Evolutionary conservation across 805 yeast species (phyloP).

Genomic region (Starmerella tilneyi): DNA sequence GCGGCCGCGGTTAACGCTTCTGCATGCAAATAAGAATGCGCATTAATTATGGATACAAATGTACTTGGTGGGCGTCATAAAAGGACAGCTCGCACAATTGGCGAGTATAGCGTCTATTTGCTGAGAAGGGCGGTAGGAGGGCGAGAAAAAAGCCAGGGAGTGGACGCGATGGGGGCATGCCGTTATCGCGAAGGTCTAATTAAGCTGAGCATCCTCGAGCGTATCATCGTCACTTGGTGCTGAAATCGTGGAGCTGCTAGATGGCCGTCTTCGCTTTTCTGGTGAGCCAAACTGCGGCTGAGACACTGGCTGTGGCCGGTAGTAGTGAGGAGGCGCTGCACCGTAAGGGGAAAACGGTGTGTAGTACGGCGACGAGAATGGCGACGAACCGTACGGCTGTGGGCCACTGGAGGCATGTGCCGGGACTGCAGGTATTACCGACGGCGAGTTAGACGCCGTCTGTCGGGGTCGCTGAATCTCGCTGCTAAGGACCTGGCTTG

Average conservation of each 20-base stretch:
- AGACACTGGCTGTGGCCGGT: conserved; percentile 29
- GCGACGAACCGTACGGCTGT: conserved; percentile 14
- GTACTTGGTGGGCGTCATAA: too few relatives aligned
- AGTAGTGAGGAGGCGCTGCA: conserved; percentile 13
- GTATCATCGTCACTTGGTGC: conserved; percentile 30
- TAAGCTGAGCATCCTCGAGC: conserved; percentile 18
- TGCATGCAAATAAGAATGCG: too few relatives aligned
- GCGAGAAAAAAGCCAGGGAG: too few relatives aligned
- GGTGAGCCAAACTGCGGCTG: conserved; percentile 17
- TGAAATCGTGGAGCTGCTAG: conserved; percentile 32
- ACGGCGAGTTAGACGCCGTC: conserved; percentile 5
- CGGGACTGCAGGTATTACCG: neutral
- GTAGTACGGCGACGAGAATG: conserved; percentile 19
- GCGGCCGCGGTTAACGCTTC: too few relatives aligned
- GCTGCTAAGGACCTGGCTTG: conserved; percentile 41
- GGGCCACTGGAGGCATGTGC: neutral
- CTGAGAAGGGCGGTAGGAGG: too few relatives aligned
- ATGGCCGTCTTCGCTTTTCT: conserved; percentile 27
- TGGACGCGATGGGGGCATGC: too few relatives aligned
- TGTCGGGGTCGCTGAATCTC: conserved; percentile 17
- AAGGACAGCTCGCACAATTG: too few relatives aligned
- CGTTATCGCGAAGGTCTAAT: neutral
- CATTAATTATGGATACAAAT: too few relatives aligned
- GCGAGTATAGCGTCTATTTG: too few relatives aligned
- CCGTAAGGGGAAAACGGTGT: conserved; percentile 19